Percentiles rank a stretch among this genome's conserved stretches.
phyloP scores from a whole-genome alignment of 2,329 filamentous ascomycete species.

The Elsinoe necatrix region DNA sequence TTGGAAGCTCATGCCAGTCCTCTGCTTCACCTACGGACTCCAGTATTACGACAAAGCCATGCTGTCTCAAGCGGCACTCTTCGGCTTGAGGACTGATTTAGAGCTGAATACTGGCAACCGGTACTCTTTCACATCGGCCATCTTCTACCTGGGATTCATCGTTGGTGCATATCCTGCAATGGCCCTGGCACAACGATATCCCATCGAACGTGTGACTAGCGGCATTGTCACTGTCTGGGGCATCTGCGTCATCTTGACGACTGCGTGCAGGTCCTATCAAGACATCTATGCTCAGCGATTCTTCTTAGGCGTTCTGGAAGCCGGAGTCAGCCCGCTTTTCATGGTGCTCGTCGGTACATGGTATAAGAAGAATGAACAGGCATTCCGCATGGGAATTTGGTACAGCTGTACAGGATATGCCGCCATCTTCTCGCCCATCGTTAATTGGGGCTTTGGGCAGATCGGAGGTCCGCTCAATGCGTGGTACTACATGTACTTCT shows the following conservation, averaged over 20 bases:
- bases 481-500: constrained; percentile 38
- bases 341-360: constrained; percentile 41
- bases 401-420: constrained; percentile 38
- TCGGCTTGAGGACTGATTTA: constrained; percentile 36
- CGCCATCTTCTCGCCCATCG: constrained; percentile 38
- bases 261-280: constrained; percentile 31
- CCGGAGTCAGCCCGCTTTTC: constrained; percentile 47
- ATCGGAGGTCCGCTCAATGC: constrained; percentile 33
- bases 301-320: constrained; percentile 48
- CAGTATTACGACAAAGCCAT: constrained; percentile 48
- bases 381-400: constrained; percentile 24
- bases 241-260: constrained; percentile 32
- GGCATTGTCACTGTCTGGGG: constrained; percentile 33
- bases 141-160: constrained; percentile 45
- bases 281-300: constrained; percentile 41
- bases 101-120: constrained; percentile 34
- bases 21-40: constrained; percentile 39
- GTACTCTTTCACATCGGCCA: constrained; percentile 38
- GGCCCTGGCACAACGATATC: constrained; percentile 37
- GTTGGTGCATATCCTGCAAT: constrained; percentile 40
- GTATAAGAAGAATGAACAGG: constrained; percentile 26
- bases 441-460: constrained; percentile 43
- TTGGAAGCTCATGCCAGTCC: constrained; percentile 38
- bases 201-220: constrained; percentile 40
- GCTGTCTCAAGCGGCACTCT: constrained; percentile 44